A percentile compares a stretch with the other conserved stretches of the same genome.
These are phyloP conservation scores for Stachybotrys echinatus DNA, from an alignment of 2,329 filamentous ascomycete genomes.

Conservation along the genomic window DNA sequence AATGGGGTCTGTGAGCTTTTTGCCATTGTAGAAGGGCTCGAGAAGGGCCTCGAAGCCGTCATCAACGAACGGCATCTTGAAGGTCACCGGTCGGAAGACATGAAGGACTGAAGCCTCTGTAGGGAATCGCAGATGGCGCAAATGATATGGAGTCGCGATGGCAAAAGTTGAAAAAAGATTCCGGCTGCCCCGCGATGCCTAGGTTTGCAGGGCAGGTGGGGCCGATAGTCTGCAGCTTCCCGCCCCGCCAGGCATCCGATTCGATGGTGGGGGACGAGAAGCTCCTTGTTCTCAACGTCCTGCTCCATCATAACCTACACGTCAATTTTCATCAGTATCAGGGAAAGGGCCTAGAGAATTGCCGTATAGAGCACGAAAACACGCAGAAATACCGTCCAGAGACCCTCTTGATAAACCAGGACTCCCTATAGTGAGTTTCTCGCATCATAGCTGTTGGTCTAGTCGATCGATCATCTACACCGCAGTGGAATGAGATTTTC, in stretches of 20 bases:
- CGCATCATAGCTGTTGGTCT: too few relatives aligned
- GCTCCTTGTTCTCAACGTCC: too few relatives aligned
- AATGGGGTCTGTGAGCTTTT: slow-evolving; percentile 60
- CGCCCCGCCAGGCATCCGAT: not conserved
- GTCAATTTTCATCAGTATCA: not conserved
- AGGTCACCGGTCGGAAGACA: slow-evolving; percentile 25
- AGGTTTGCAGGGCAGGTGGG: not conserved
- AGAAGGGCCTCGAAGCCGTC: slow-evolving; percentile 62
- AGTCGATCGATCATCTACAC: too few relatives aligned
- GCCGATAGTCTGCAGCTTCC: not conserved
- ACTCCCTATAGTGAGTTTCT: too few relatives aligned
- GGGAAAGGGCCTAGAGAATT: too few relatives aligned
- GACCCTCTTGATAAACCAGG: too few relatives aligned
- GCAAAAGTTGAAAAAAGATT: not conserved
- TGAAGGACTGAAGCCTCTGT: slow-evolving; percentile 12
- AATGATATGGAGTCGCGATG: not conserved
- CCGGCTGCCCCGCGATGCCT: not conserved
- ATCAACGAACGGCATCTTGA: slow-evolving; percentile 49
- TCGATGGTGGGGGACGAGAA: not conserved
- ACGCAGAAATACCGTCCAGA: too few relatives aligned
- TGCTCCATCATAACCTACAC: not conserved
- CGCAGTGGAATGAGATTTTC: too few relatives aligned
- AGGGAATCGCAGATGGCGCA: too few relatives aligned
- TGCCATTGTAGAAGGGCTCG: slow-evolving; percentile 64
- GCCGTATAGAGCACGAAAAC: too few relatives aligned